These are phyloP conservation scores for Plasmodium gallinaceum DNA, from an alignment of 169 alveolate genomes.

Conservation along the genomic window DNA sequence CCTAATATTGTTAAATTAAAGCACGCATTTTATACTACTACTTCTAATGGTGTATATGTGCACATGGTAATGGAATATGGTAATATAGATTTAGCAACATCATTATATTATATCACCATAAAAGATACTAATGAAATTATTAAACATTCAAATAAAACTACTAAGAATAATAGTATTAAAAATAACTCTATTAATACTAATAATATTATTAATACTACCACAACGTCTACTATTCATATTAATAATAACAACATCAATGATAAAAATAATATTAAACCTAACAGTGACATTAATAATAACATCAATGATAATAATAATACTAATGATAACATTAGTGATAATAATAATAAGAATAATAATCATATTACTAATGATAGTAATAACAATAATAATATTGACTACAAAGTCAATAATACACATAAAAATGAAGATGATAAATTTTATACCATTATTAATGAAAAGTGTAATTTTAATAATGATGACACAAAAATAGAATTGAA, in stretches of 20 bases:
- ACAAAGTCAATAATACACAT: not conserved
- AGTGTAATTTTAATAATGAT: not conserved
- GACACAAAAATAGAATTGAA: not conserved
- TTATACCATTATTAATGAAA: not conserved
- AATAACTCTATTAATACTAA: not conserved
- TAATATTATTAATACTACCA: not conserved
- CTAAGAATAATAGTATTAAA: not conserved
- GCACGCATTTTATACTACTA: slow-evolving; percentile 91
- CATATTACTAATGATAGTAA: not conserved
- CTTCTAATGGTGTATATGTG: slow-evolving; percentile 40
- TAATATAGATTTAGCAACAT: slow-evolving; percentile 63
- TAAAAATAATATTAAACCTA: not conserved
- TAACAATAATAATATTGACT: not conserved
- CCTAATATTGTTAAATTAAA: slow-evolving; percentile 94
- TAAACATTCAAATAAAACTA: not conserved
- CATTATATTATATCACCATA: slow-evolving; percentile 47
- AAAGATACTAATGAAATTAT: slow-evolving; percentile 20
- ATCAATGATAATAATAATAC: not conserved
- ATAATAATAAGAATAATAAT: not conserved
- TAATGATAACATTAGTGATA: not conserved
- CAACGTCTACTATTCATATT: not conserved
- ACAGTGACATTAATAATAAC: not conserved
- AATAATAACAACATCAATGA: not conserved
- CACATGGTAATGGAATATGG: slow-evolving; percentile 76
- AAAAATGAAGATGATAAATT: not conserved